These are phyloP conservation scores for Linnemannia elongata DNA, from an alignment of 192 early-diverging fungal species.

Conservation along the genomic window DNA sequence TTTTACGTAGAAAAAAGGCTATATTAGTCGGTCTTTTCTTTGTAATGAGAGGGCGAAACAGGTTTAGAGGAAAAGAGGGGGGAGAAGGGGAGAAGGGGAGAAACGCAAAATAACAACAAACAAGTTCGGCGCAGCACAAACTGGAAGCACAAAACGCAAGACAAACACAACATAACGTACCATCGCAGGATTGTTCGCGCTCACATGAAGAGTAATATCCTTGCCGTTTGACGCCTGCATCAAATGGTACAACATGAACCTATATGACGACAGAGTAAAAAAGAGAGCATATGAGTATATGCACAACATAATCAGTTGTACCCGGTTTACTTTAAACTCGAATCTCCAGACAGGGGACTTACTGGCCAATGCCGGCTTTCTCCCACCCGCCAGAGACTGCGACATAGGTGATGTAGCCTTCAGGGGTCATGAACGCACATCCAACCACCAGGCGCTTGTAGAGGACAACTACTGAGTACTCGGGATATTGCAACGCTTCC, in stretches of 20 bases:
- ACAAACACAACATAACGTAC: conserved; percentile 49
- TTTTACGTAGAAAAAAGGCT: not conserved
- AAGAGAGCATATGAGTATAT: not conserved
- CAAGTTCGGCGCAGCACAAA: not conserved
- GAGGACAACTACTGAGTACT: conserved; percentile 87
- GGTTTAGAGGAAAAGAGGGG: not conserved
- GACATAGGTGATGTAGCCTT: conserved; percentile 91
- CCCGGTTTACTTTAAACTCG: not conserved
- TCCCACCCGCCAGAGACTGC: conserved; percentile 90
- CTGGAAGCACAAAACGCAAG: too few relatives aligned
- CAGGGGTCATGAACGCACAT: conserved; percentile 93
- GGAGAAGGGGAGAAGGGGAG: not conserved
- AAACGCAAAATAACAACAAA: not conserved
- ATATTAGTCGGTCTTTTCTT: not conserved
- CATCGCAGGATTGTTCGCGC: conserved; percentile 94
- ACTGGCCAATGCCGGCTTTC: conserved; percentile 85
- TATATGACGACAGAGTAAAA: conserved; percentile 32
- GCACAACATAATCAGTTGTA: too few relatives aligned
- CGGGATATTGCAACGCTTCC: conserved; percentile 85
- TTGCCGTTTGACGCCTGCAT: conserved; percentile 79
- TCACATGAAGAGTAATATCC: conserved; percentile 94
- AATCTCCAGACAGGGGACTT: conserved; percentile 17
- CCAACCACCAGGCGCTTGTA: conserved; percentile 86
- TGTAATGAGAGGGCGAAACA: not conserved
- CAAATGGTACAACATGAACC: conserved; percentile 88